phyloP scores from a whole-genome alignment of 2,329 filamentous ascomycete genomes.

The Ascochyta lentis region DNA sequence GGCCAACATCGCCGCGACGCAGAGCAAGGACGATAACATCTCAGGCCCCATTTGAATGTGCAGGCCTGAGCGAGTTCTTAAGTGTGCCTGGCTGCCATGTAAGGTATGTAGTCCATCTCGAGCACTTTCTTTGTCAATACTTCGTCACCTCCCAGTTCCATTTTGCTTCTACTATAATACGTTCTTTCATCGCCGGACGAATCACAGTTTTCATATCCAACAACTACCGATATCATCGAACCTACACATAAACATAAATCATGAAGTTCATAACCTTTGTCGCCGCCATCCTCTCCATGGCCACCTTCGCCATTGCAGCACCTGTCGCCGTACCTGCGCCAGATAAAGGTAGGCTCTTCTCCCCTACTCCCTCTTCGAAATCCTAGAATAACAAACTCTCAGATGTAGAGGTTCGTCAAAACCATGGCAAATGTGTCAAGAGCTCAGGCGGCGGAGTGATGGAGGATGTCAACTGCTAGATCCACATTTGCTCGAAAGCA shows the following conservation, averaged over 20 bases:
- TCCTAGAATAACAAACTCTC: constrained; percentile 10
- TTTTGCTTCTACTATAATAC: constrained; percentile 19
- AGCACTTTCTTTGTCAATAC: constrained; percentile 24
- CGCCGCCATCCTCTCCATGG: constrained; percentile 45
- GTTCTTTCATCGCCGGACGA: constrained; percentile 46
- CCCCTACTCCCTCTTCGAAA: background rate
- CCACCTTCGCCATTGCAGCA: constrained; percentile 41
- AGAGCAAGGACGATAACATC: constrained; percentile 6
- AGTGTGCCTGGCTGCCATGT: constrained; percentile 27
- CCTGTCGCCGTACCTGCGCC: constrained; percentile 40
- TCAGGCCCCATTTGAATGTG: constrained; percentile 15
- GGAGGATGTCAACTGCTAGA: constrained; percentile 37
- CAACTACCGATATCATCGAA: constrained; percentile 2
- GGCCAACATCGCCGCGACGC: constrained; percentile 16
- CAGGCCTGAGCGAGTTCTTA: constrained; percentile 33
- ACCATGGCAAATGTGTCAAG: constrained; percentile 48
- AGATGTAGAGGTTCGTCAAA: constrained; percentile 41
- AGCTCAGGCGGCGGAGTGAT: constrained; percentile 23
- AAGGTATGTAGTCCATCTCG: constrained; percentile 18
- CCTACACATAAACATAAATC: constrained; percentile 21
- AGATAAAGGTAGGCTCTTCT: constrained; percentile 29
- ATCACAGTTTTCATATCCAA: constrained; percentile 14
- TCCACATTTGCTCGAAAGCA: background rate
- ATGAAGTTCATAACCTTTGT: constrained; percentile 47
- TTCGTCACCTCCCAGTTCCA: constrained; percentile 19